A percentile compares a stretch with the other conserved stretches of the same genome.
Evolutionary conservation across 192 early-diverging fungal genomes (phyloP).

Genomic region (Martensiomyces pterosporus): DNA sequence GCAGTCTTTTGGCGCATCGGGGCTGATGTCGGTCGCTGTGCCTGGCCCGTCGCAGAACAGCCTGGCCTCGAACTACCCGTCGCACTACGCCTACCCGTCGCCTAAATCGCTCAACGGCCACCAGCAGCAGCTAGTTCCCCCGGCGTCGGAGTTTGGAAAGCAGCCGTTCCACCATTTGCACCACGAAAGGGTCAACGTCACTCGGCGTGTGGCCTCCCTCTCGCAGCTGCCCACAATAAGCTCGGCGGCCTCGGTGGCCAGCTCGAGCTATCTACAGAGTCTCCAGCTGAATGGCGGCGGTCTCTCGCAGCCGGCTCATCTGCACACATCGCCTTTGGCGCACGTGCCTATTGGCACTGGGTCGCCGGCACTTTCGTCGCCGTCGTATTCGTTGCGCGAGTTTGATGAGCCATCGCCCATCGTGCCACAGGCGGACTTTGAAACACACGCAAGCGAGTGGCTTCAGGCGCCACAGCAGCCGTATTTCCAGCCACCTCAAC

Average conservation of each 20-base stretch:
- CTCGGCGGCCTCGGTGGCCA: neutral
- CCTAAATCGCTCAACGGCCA: neutral
- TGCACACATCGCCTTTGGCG: slow-evolving; percentile 17
- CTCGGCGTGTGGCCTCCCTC: slow-evolving; percentile 40
- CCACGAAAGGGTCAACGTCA: slow-evolving; percentile 22
- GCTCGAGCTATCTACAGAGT: neutral
- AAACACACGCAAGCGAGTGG: slow-evolving; percentile 3
- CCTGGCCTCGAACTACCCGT: neutral
- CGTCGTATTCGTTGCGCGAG: slow-evolving; percentile 21
- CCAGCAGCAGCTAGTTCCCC: neutral
- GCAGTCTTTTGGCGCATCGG: too few species aligned
- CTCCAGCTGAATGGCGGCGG: too few species aligned
- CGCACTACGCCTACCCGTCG: neutral
- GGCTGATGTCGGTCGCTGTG: neutral
- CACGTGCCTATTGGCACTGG: slow-evolving; percentile 17
- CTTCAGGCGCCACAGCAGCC: slow-evolving; percentile 11
- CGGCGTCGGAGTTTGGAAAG: neutral
- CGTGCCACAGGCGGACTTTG: slow-evolving; percentile 4
- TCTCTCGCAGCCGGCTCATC: neutral
- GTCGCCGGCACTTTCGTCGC: slow-evolving; percentile 28
- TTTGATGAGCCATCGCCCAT: slow-evolving; percentile 6
- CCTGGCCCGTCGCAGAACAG: slow-evolving; percentile 1
- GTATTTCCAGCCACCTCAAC: slow-evolving; percentile 13
- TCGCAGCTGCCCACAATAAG: slow-evolving; percentile 37
- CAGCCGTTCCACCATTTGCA: slow-evolving; percentile 27